phyloP scores from a whole-genome alignment of 305 asterid species.

The Solanum hybrid region DNA sequence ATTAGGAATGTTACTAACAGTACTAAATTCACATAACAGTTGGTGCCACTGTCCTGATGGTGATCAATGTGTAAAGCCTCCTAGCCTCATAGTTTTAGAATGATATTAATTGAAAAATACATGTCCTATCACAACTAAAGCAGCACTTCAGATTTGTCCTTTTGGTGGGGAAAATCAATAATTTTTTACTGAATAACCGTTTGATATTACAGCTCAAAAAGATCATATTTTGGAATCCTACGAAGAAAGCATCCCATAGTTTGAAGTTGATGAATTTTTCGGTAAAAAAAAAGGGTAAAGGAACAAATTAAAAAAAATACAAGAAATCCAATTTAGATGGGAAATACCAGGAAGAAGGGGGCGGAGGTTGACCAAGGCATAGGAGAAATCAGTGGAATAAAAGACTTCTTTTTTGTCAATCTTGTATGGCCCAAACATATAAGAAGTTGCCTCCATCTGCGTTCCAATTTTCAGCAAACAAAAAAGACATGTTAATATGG shows the following conservation, averaged over 20 bases:
- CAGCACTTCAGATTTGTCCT: not conserved
- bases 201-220: not conserved
- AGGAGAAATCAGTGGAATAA: conserved; percentile 56
- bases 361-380: conserved; percentile 71
- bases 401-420: conserved; percentile 60
- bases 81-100: not conserved
- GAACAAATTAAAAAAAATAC: not conserved
- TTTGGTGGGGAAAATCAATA: not conserved
- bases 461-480: not conserved
- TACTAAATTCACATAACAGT: not conserved
- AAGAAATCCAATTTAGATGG: not conserved
- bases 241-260: not conserved
- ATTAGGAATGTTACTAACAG: not conserved
- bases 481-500: not conserved
- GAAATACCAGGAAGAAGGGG: conserved; percentile 67
- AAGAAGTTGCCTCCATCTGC: conserved; percentile 59
- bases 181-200: not conserved
- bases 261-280: not conserved
- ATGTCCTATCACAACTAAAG: not conserved
- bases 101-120: not conserved
- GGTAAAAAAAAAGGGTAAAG: not conserved
- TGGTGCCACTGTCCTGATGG: not conserved
- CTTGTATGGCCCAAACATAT: conserved; percentile 59
- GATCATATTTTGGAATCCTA: not conserved
- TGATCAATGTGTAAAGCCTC: not conserved